phyloP scores from a whole-genome alignment of 2,329 filamentous ascomycete genomes.

The Aspergillus hortae region DNA sequence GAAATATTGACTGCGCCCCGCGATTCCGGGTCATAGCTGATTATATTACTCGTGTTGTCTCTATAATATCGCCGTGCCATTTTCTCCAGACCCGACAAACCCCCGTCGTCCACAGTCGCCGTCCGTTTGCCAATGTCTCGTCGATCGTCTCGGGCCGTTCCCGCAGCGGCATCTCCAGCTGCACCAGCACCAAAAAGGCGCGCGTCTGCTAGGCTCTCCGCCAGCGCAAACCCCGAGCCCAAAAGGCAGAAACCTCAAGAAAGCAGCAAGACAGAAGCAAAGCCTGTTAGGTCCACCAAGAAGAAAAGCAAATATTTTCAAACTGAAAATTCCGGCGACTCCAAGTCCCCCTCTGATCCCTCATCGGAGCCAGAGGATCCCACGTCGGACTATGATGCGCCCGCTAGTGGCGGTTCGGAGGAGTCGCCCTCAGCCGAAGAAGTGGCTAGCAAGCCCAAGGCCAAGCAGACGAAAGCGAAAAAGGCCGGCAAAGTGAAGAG shows the following conservation, averaged over 20 bases:
- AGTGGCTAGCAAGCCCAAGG: background rate
- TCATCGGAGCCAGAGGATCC: slow-evolving; percentile 13
- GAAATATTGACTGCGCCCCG: background rate
- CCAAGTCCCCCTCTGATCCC: slow-evolving; percentile 31
- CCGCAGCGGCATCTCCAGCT: slow-evolving; percentile 28
- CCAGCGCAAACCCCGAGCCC: slow-evolving; percentile 21
- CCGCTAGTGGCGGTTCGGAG: slow-evolving; percentile 5
- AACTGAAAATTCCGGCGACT: slow-evolving; percentile 33
- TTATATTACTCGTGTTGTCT: background rate
- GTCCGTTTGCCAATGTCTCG: slow-evolving; percentile 29
- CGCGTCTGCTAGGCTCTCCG: slow-evolving; percentile 30
- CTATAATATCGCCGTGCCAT: too few species aligned
- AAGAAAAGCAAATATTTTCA: slow-evolving; percentile 53
- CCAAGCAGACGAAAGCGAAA: background rate
- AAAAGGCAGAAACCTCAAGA: slow-evolving; percentile 32
- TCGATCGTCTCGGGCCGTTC: slow-evolving; percentile 36
- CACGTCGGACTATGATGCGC: slow-evolving; percentile 13
- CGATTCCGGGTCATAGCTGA: slow-evolving; percentile 5
- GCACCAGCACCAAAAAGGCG: slow-evolving; percentile 31
- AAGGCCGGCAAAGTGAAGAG: slow-evolving; percentile 47
- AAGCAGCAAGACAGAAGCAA: slow-evolving; percentile 10
- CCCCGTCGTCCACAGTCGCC: background rate
- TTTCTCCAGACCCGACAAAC: background rate
- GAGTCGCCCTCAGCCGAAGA: background rate
- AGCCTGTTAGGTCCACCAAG: slow-evolving; percentile 34